Percentiles rank a stretch among this genome's conserved stretches.
Conservation (phyloP, 2,329 filamentous ascomycete genomes). For the Coniochaeta sp. region DNA sequence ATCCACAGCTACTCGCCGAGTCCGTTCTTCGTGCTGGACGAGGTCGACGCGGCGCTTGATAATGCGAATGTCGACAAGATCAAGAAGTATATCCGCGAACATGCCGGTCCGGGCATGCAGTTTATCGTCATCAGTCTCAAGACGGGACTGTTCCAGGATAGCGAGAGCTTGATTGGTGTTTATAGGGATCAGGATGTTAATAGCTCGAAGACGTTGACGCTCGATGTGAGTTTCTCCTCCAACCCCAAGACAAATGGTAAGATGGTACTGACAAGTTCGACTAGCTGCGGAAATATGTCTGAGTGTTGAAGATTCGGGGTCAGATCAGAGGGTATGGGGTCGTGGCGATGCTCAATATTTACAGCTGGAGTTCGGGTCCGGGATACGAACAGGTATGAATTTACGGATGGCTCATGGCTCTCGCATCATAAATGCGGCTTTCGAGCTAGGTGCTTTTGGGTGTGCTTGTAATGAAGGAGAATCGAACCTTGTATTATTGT, state of each 20-base stretch:
- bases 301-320: background rate
- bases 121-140: slow-evolving; percentile 98
- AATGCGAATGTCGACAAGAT: slow-evolving; percentile 96
- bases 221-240: slow-evolving; percentile 70
- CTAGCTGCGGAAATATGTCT: slow-evolving; percentile 1
- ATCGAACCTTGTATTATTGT: background rate
- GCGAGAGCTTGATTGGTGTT: slow-evolving; percentile 89
- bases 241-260: background rate
- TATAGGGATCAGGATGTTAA: slow-evolving; percentile 94
- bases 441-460: background rate
- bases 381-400: background rate
- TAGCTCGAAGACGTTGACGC: slow-evolving; percentile 80
- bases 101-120: slow-evolving; percentile 95
- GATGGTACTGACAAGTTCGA: background rate
- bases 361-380: background rate
- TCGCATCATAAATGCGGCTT: background rate
- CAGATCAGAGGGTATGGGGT: background rate
- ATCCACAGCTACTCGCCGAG: slow-evolving; percentile 94
- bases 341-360: background rate
- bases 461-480: background rate
- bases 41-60: slow-evolving; percentile 96
- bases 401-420: background rate
- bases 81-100: slow-evolving; percentile 90
- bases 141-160: slow-evolving; percentile 91
- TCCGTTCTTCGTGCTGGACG: slow-evolving; percentile 96